Evolutionary conservation across 371 early-diverging fungal genomes (phyloP).

Genomic region (Capillidium rhysosporum): DNA sequence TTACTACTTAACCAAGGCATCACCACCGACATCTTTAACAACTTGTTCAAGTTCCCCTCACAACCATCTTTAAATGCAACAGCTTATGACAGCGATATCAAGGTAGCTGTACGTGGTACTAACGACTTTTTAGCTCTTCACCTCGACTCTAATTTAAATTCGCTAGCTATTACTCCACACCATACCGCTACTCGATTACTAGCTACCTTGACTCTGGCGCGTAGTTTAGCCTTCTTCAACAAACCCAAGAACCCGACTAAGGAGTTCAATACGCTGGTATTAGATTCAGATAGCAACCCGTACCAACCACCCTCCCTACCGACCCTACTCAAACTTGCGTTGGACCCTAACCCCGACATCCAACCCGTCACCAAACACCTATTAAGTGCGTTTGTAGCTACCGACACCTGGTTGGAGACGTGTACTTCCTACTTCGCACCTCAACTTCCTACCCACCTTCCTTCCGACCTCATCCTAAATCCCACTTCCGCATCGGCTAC

Average conservation of each 20-base stretch:
- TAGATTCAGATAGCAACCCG: conserved; percentile 1
- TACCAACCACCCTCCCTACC: conserved; percentile 49
- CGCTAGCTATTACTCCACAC: not conserved
- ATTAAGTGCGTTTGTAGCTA: conserved; percentile 23
- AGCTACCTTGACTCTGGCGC: not conserved
- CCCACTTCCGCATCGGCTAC: conserved; percentile 49
- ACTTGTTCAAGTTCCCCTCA: not conserved
- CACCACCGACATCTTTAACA: too few species aligned
- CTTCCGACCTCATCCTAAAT: conserved; percentile 19
- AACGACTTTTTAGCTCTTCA: not conserved
- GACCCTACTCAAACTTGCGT: conserved; percentile 62
- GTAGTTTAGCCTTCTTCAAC: not conserved
- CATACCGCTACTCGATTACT: conserved; percentile 1
- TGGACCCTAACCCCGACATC: conserved; percentile 45
- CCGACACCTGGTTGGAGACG: conserved; percentile 12
- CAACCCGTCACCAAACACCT: conserved; percentile 21
- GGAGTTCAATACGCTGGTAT: not conserved
- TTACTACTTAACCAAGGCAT: not conserved
- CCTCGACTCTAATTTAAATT: not conserved
- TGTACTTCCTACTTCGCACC: conserved; percentile 42
- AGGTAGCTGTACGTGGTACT: not conserved
- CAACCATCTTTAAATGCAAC: too few species aligned
- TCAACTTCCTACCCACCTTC: conserved; percentile 27
- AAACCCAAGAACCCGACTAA: too few species aligned
- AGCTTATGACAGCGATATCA: too few species aligned